Percentiles rank a stretch among this genome's conserved stretches.
Conservation (phyloP, 2,329 filamentous ascomycete species). For the Colletotrichum sp. region DNA sequence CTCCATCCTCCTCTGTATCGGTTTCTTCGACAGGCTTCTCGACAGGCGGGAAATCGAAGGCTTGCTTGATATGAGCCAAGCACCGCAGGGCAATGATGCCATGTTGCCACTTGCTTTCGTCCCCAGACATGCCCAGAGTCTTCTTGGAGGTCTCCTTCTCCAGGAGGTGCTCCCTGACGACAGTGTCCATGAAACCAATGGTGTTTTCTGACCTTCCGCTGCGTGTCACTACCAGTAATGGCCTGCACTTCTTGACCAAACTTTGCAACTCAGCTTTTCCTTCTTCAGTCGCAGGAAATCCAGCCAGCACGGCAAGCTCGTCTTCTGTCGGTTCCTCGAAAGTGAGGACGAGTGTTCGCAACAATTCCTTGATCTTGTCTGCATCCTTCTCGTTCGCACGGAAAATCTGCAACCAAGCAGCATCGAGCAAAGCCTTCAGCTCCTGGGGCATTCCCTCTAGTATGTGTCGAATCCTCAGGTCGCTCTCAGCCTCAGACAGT, state of each 20-base stretch:
- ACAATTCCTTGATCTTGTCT: conserved; percentile 46
- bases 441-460: conserved; percentile 45
- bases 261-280: conserved; percentile 36
- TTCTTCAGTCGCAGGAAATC: conserved; percentile 33
- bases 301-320: conserved; percentile 42
- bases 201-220: conserved; percentile 16
- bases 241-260: conserved; percentile 42
- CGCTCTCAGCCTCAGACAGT: conserved; percentile 39
- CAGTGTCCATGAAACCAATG: conserved; percentile 32
- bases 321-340: conserved; percentile 43
- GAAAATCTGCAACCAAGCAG: conserved; percentile 43
- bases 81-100: conserved; percentile 42
- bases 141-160: conserved; percentile 34
- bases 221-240: conserved; percentile 26
- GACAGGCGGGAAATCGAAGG: conserved; percentile 30
- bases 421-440: conserved; percentile 38
- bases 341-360: conserved; percentile 44
- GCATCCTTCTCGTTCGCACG: conserved; percentile 31
- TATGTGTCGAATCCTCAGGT: conserved; percentile 41
- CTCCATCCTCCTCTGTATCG: background rate
- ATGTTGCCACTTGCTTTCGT: conserved; percentile 46
- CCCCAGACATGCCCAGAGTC: conserved; percentile 38
- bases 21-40: background rate
- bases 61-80: conserved; percentile 40
- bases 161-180: conserved; percentile 43